Evolutionary conservation across 352 stramenopile genomes (phyloP).

Genomic region (Phytophthora syringae): DNA sequence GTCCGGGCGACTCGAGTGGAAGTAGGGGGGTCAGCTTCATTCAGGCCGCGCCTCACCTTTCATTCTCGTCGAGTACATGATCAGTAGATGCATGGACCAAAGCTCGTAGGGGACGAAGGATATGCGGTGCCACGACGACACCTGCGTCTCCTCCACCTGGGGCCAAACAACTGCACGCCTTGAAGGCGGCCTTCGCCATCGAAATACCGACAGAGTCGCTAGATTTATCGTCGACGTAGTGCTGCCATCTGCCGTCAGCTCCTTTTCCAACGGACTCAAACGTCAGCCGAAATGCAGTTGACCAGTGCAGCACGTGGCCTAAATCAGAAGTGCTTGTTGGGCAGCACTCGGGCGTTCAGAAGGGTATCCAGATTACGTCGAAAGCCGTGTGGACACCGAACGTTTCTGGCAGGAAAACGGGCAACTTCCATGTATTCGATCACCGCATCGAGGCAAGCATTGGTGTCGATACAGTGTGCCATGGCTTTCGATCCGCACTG

Average conservation of each 20-base stretch:
- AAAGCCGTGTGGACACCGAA: no score
- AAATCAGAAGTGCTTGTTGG: slow-evolving; percentile 22
- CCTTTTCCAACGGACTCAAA: slow-evolving; percentile 12
- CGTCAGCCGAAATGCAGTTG: slow-evolving; percentile 11
- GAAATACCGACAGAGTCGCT: slow-evolving; percentile 5
- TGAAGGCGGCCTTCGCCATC: no score
- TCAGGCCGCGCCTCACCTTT: neutral
- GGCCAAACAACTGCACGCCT: no score
- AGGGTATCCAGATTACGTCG: no score
- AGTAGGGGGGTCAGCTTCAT: neutral
- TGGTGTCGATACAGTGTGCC: no score
- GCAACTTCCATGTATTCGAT: neutral
- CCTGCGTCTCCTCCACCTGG: slow-evolving; percentile 12
- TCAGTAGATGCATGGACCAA: neutral
- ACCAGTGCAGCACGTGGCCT: slow-evolving; percentile 19
- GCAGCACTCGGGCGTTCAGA: slow-evolving; percentile 14
- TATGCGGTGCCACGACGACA: no score
- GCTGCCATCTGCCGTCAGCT: slow-evolving; percentile 18
- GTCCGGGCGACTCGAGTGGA: slow-evolving; percentile 8
- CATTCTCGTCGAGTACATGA: neutral
- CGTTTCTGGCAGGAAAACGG: slow-evolving; percentile 3
- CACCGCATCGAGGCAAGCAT: no score
- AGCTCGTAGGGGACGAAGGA: neutral
- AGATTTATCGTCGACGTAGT: slow-evolving; percentile 12
- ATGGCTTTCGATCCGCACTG: no score